Conservation (phyloP, 345 rosid genomes). For the Stellera chamaejasme region DNA sequence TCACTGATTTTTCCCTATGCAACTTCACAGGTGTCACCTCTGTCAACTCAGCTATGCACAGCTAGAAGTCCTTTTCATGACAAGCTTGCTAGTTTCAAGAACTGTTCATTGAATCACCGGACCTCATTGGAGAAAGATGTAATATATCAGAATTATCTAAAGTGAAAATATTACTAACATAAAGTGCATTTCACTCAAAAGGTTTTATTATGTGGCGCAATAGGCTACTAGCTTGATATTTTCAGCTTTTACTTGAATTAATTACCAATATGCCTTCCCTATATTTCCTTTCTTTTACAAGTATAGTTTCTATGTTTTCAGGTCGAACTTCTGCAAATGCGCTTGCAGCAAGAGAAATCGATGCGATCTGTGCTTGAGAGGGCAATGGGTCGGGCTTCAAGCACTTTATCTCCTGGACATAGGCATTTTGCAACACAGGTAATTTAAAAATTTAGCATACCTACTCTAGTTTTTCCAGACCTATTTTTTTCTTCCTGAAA, state of each 20-base stretch:
- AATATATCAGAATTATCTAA: conserved; percentile 2
- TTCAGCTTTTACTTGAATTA: not conserved
- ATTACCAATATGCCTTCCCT: not conserved
- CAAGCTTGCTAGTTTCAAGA: conserved; percentile 17
- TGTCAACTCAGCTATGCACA: conserved; percentile 25
- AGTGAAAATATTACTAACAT: too few species aligned
- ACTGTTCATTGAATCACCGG: conserved; percentile 34
- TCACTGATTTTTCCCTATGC: not conserved
- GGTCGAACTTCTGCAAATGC: conserved; percentile 76
- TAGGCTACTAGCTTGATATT: not conserved
- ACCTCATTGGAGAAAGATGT: conserved; percentile 82
- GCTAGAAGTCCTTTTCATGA: conserved; percentile 39
- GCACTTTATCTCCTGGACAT: conserved; percentile 91
- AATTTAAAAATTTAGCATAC: not conserved
- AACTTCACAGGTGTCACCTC: conserved; percentile 35
- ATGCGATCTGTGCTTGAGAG: conserved; percentile 70
- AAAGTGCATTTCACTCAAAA: too few species aligned
- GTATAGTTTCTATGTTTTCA: conserved; percentile 24
- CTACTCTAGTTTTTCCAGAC: not conserved
- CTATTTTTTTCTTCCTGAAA: not conserved
- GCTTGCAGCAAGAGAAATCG: conserved; percentile 74
- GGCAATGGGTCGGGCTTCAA: conserved; percentile 85
- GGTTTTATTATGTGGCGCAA: not conserved
- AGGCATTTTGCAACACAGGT: conserved; percentile 76
- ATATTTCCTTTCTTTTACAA: conserved; percentile 1